Evolutionary conservation across 345 rosid genomes (phyloP).

Genomic region (Lepidium aucheri): DNA sequence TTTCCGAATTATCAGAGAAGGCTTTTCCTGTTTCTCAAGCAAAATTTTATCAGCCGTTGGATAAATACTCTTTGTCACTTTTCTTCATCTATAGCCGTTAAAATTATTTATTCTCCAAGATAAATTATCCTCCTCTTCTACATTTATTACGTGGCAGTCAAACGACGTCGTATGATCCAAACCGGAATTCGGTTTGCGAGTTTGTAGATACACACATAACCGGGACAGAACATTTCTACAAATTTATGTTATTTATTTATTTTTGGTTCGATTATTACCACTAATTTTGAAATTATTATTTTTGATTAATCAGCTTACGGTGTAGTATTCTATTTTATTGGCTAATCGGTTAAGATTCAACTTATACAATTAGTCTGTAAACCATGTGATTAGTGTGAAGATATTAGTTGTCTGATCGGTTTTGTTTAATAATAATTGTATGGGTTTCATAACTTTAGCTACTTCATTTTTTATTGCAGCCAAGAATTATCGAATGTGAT

Average conservation of each 20-base stretch:
- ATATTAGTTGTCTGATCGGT: neutral
- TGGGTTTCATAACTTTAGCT: neutral
- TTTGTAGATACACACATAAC: too few relatives aligned
- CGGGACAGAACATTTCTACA: too few relatives aligned
- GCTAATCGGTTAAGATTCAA: neutral
- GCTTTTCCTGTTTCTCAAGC: neutral
- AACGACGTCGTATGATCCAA: neutral
- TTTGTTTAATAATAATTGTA: neutral
- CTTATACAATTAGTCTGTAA: neutral
- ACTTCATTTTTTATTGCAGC: neutral
- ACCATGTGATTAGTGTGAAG: neutral
- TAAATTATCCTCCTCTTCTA: neutral
- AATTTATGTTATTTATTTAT: too few relatives aligned
- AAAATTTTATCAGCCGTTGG: constrained; percentile 16
- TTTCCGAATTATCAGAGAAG: neutral
- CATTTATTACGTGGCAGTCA: neutral
- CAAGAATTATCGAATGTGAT: neutral
- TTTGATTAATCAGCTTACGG: neutral
- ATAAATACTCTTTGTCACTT: neutral
- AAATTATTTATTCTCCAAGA: neutral
- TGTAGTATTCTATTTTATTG: neutral
- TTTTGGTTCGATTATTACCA: too few relatives aligned
- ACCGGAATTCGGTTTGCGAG: too few relatives aligned
- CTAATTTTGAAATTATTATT: too few relatives aligned
- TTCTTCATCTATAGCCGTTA: constrained; percentile 11